These are phyloP conservation scores for Oldenlandia corymbosa DNA, from an alignment of 257 asterid species.

Conservation along the genomic window DNA sequence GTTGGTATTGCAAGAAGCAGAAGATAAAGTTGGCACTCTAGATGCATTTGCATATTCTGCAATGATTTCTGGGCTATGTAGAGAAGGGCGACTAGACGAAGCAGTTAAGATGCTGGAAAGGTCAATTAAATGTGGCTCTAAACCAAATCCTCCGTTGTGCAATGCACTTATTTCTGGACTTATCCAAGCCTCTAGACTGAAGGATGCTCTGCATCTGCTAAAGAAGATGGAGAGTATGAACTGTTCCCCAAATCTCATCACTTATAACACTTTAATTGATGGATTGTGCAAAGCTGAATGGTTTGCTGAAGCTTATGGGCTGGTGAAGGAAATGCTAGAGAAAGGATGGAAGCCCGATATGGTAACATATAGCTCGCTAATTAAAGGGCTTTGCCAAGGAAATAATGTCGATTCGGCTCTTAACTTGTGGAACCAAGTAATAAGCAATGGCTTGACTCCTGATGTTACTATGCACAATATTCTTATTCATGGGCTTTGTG, in stretches of 20 bases:
- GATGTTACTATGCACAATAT: constrained; percentile 89
- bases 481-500: constrained; percentile 88
- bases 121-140: constrained; percentile 44
- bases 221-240: constrained; percentile 46
- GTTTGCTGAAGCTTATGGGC: constrained; percentile 56
- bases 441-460: constrained; percentile 50
- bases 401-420: constrained; percentile 61
- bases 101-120: constrained; percentile 56
- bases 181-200: constrained; percentile 50
- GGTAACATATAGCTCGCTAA: constrained; percentile 66
- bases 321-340: constrained; percentile 72
- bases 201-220: constrained; percentile 49
- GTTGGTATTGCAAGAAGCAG: constrained; percentile 45
- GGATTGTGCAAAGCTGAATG: constrained; percentile 72
- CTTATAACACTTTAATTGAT: constrained; percentile 65
- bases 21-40: constrained; percentile 34
- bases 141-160: constrained; percentile 60
- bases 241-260: constrained; percentile 56
- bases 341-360: constrained; percentile 60
- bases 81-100: constrained; percentile 55
- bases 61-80: constrained; percentile 60
- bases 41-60: constrained; percentile 69
- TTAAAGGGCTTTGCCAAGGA: constrained; percentile 70
- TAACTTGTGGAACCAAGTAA: constrained; percentile 56
- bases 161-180: constrained; percentile 69